Evolutionary conservation across 768 basidiomycete genomes (phyloP).

Genomic region (Termitomyces sp.): DNA sequence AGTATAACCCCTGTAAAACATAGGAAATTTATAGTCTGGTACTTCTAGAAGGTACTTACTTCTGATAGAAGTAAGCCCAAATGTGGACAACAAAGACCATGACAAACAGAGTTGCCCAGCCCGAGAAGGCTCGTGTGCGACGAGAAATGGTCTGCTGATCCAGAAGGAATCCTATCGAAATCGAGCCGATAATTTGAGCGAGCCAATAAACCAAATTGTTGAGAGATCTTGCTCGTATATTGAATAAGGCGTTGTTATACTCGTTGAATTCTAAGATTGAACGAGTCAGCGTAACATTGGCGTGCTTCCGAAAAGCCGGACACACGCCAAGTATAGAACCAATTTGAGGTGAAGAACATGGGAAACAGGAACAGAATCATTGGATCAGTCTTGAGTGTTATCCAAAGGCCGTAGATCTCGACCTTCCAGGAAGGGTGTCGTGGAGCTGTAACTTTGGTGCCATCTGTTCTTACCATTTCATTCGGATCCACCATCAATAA

Average conservation of each 20-base stretch:
- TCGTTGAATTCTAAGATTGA: constrained; percentile 61
- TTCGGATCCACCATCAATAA: constrained; percentile 66
- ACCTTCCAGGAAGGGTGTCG: constrained; percentile 74
- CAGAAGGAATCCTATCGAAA: constrained; percentile 64
- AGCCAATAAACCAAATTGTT: constrained; percentile 81
- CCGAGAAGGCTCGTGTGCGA: constrained; percentile 64
- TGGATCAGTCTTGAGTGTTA: constrained; percentile 65
- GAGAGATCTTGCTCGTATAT: constrained; percentile 70
- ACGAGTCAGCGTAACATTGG: not conserved
- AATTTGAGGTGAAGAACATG: constrained; percentile 81
- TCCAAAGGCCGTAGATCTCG: constrained; percentile 65
- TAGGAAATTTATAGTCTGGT: not conserved
- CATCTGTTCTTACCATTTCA: constrained; percentile 71
- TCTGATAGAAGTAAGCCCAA: constrained; percentile 77
- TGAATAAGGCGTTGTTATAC: constrained; percentile 75
- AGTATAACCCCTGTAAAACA: constrained; percentile 45
- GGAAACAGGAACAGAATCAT: constrained; percentile 73
- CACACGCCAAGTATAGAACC: constrained; percentile 84
- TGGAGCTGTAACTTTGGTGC: constrained; percentile 55
- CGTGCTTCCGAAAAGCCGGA: constrained; percentile 1
- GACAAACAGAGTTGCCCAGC: constrained; percentile 55
- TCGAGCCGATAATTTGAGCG: constrained; percentile 70
- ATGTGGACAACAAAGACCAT: constrained; percentile 67
- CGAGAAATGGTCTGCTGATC: constrained; percentile 52
- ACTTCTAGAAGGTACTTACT: constrained; percentile 25